Percentiles rank a stretch among this genome's conserved stretches.
phyloP scores from a whole-genome alignment of 2,329 filamentous ascomycete genomes.

The Colletotrichum sansevieriae region DNA sequence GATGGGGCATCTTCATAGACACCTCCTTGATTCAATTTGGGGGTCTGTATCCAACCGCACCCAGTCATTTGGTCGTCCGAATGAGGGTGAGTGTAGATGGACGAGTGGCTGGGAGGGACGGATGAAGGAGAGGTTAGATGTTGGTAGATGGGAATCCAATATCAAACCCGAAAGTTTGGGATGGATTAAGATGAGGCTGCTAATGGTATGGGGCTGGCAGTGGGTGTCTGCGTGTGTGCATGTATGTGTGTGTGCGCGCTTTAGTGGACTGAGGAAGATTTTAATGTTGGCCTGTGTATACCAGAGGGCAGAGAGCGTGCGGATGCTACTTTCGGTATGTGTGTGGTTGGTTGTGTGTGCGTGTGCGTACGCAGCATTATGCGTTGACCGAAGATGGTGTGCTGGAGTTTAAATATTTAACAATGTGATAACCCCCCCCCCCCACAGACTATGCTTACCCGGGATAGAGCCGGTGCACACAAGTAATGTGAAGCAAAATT shows the following conservation, averaged over 20 bases:
- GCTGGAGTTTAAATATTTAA: background rate
- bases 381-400: constrained; percentile 3
- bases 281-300: too few species aligned
- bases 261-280: background rate
- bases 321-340: too few species aligned
- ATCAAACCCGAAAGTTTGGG: constrained; percentile 33
- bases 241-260: constrained; percentile 8
- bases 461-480: background rate
- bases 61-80: background rate
- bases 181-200: constrained; percentile 2
- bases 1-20: background rate
- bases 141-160: constrained; percentile 18
- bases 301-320: too few species aligned
- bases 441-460: constrained; percentile 22
- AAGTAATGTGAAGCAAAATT: constrained; percentile 21
- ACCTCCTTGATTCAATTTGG: too few species aligned
- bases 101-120: background rate
- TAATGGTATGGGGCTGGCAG: too few species aligned
- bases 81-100: background rate
- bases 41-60: too few species aligned
- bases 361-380: background rate
- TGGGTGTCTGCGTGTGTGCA: background rate
- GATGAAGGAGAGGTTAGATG: background rate
- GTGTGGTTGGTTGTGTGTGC: background rate
- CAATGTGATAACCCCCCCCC: background rate